phyloP scores from a whole-genome alignment of 164 flowering plant genomes.

The Vitis vinifera region DNA sequence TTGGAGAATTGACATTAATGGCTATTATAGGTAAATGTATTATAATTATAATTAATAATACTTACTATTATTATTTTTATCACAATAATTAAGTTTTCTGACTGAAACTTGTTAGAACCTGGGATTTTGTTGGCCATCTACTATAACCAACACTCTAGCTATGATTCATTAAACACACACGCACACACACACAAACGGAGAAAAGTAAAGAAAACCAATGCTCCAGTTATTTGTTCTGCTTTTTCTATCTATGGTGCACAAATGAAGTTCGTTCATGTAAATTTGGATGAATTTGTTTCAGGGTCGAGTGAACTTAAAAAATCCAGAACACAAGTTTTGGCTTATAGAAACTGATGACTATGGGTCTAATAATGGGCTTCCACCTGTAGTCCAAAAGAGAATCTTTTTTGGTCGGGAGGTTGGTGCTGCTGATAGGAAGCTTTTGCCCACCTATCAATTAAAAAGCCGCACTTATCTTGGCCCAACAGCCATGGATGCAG shows the following conservation, averaged over 20 bases:
- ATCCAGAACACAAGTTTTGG: constrained; percentile 85
- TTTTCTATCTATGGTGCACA: background rate
- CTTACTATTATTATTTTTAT: too few relatives aligned
- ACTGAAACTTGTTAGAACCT: too few relatives aligned
- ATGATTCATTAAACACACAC: too few relatives aligned
- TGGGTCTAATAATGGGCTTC: constrained; percentile 85
- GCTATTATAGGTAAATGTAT: too few relatives aligned
- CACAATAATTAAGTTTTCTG: too few relatives aligned
- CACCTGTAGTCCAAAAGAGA: constrained; percentile 72
- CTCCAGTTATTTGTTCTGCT: background rate
- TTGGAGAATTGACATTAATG: too few relatives aligned
- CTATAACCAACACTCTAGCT: too few relatives aligned
- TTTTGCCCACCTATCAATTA: constrained; percentile 84
- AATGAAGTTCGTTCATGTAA: background rate
- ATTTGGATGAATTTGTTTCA: constrained; percentile 26
- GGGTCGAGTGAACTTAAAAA: constrained; percentile 81
- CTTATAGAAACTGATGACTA: constrained; percentile 87
- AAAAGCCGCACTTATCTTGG: constrained; percentile 93
- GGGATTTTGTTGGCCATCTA: too few relatives aligned
- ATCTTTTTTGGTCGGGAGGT: constrained; percentile 93
- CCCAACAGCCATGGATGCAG: constrained; percentile 99
- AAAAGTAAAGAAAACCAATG: too few relatives aligned
- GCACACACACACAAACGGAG: too few relatives aligned
- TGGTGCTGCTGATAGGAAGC: constrained; percentile 89
- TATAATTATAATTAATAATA: too few relatives aligned